Evolutionary conservation across 2,329 filamentous ascomycete species (phyloP), one percentile per base, ranked within the genome.

Genomic region (Colletotrichum higginsianum): DNA sequence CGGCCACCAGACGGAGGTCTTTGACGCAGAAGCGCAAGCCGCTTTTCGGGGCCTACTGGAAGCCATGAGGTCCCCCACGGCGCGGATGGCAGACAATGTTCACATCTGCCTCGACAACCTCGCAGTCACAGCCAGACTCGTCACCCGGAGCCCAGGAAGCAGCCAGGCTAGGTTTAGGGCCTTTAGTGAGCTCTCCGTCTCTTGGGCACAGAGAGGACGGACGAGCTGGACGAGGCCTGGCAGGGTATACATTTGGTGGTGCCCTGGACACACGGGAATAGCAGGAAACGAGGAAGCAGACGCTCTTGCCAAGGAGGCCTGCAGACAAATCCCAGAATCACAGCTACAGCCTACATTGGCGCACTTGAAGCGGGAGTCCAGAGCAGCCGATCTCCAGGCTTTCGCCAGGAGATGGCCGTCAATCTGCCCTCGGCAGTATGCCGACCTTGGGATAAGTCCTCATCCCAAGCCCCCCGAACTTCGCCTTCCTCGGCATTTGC

Each of bases 21-120:
- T 35, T 9, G 8, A 35, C 30, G 30, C 30, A 35, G 30, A 35
- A 2, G 30, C 8, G 2, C 8, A 35, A 9, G 30, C 30, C 8
- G 30, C 30, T 8, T 35, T 8, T 35, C 8, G 8, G 7, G 30
- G 6, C 30, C 7, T 35, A 2, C 7, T 35, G 7, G 30, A 35
- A 35, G 30, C 30, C 16, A 52, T 40, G 15, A 42, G 30, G 47
- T 53, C 47, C 53, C n/a, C n/a, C 12, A 63, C 12, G 13, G 61
- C 3, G 0, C 13, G 12, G 8, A 63, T 53, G 6, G 47, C 13
- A 46, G 46, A 63, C 2, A 63, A 63, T 8, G 6, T 63, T 44
- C n/a, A 63, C 5, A 42, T 63, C 47, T 63, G 6, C 61, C 18
- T 63, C 7, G 7, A 52, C 18, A 63, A 63, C 35, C 61, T 63